Base-by-base conservation (phyloP, 495 filamentous ascomycete species). In the Letharia columbiana region DNA sequence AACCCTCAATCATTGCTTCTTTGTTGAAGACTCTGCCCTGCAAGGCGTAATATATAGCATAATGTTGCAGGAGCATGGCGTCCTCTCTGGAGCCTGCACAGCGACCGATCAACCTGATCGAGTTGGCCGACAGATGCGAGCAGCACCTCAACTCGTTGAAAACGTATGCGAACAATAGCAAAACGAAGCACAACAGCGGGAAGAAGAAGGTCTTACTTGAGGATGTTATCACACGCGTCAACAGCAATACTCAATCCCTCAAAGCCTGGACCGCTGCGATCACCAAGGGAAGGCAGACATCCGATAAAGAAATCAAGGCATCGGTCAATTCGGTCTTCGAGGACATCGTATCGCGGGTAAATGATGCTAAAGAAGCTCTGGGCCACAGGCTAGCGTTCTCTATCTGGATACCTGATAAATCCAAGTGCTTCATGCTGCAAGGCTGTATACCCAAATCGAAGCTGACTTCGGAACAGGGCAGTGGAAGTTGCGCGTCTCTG, bases 251-350 rank as follows among this genome's bases (percentile, higher is more conserved):
- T 44, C 45, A 18, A 9, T 2, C n/a, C 10, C 54, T 67, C 35
- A 37, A 60, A 39, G 28, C 40, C 33, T 67, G 66, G n/a, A n/a
- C n/a, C n/a, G n/a, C n/a, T n/a, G n/a, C n/a, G n/a, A n/a, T n/a
- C n/a, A n/a, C n/a, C n/a, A n/a, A 60, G 5, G 66, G 57, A 56
- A 45, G 37, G 47, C 66, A 59, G 28, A 63, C 50, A 11, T 28
- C 12, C n/a, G 37, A 67, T 28, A n/a, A 49, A 18, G 23, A 63
- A 37, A 44, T 45, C 66, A 45, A 45, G 11, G 31, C 4, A 15
- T n/a, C 11, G 8, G 31, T 62, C n/a, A 9, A 18, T 6, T 23
- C 15, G 20, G 13, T 62, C 20, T 63, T 63, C 23, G 28, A 35
- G n/a, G 31, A 28, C 39, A 39, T 67, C 39, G 7, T 33, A 17